Conservation (phyloP, 1,139 yeast species). For the Yamadazyma triangularis region DNA sequence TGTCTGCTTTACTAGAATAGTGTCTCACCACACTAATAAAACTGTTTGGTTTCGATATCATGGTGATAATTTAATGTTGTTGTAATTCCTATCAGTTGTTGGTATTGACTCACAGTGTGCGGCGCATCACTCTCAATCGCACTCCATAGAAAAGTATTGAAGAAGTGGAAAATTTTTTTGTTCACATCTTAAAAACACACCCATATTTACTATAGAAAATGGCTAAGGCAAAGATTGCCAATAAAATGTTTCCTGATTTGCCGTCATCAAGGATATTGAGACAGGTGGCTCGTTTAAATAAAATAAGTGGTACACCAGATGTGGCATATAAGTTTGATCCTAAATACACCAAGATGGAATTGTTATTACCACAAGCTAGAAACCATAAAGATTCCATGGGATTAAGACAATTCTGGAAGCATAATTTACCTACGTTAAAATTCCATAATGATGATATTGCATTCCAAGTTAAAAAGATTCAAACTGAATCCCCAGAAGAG, state of each 20-base stretch:
- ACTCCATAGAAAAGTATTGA: not conserved
- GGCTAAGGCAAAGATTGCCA: conserved; percentile 7
- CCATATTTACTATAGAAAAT: too few species aligned
- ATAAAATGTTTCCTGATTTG: conserved; percentile 15
- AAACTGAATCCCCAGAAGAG: conserved; percentile 34
- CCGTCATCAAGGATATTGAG: conserved; percentile 26
- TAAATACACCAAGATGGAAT: conserved; percentile 23
- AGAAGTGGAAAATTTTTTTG: too few species aligned
- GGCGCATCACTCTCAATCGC: too few species aligned
- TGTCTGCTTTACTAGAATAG: conserved; percentile 43
- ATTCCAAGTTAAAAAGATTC: conserved; percentile 56
- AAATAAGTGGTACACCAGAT: conserved; percentile 33
- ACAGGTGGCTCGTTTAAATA: conserved; percentile 35
- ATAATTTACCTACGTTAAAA: conserved; percentile 68
- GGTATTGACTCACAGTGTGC: too few species aligned
- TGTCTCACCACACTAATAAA: too few species aligned
- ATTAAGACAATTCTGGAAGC: conserved; percentile 60
- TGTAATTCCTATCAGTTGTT: too few species aligned
- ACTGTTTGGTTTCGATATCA: too few species aligned
- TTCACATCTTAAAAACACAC: too few species aligned
- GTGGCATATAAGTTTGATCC: conserved; percentile 31
- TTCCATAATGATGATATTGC: conserved; percentile 74
- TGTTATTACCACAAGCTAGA: conserved; percentile 24
- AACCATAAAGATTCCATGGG: conserved; percentile 32
- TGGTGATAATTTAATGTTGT: too few species aligned